Percentiles rank a stretch among this genome's conserved stretches.
Evolutionary conservation across 345 rosid species (phyloP).

Genomic region (Fremontodendron californicum): DNA sequence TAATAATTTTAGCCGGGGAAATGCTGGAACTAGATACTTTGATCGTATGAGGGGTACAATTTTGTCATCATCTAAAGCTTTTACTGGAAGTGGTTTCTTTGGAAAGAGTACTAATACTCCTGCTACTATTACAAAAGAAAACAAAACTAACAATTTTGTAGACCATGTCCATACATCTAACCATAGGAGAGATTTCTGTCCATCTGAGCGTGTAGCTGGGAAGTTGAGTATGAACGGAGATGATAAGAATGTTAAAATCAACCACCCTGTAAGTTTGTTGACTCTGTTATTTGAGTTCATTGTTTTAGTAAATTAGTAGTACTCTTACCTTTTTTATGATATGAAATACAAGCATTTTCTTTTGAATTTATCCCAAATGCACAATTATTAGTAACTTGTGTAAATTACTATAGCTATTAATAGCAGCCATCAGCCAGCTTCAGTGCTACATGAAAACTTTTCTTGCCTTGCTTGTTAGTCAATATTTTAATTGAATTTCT

Average conservation of each 20-base stretch:
- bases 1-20: slow-evolving; percentile 43
- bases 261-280: slow-evolving; percentile 50
- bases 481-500: slow-evolving; percentile 1
- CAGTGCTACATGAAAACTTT: background rate
- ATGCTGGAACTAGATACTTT: slow-evolving; percentile 66
- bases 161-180: slow-evolving; percentile 47
- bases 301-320: background rate
- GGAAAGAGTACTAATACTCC: slow-evolving; percentile 56
- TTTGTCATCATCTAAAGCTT: slow-evolving; percentile 80
- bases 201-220: slow-evolving; percentile 44
- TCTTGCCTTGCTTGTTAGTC: background rate
- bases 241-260: slow-evolving; percentile 46
- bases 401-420: background rate
- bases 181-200: slow-evolving; percentile 48
- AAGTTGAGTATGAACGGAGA: slow-evolving; percentile 44
- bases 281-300: background rate
- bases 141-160: slow-evolving; percentile 43
- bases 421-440: background rate
- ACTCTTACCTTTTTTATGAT: background rate
- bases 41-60: slow-evolving; percentile 87
- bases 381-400: background rate
- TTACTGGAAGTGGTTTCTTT: slow-evolving; percentile 72
- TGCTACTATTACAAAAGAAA: slow-evolving; percentile 47
- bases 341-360: background rate
- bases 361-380: background rate